Percentiles rank a stretch among this genome's conserved stretches.
Conservation (phyloP, 192 early-diverging fungal genomes). For the Linnemannia exigua region DNA sequence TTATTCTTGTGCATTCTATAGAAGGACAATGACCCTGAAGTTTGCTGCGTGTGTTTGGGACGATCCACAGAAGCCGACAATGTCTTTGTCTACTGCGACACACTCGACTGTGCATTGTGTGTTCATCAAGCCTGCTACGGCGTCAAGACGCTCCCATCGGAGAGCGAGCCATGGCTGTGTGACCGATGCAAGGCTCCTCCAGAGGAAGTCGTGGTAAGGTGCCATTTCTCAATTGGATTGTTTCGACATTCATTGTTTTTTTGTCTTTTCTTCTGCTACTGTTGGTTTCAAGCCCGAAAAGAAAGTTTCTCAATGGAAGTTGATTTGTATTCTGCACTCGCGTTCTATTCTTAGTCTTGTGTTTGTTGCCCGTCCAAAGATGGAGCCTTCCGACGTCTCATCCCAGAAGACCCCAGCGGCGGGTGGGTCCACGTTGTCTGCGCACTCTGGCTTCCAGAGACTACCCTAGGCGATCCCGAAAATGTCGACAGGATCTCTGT, state of each 20-base stretch:
- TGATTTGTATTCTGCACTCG: slow-evolving; percentile 10
- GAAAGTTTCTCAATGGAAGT: slow-evolving; percentile 7
- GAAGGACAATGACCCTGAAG: slow-evolving; percentile 67
- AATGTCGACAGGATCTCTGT: slow-evolving; percentile 58
- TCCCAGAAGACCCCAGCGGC: slow-evolving; percentile 39
- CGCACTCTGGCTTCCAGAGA: slow-evolving; percentile 66
- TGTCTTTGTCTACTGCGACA: slow-evolving; percentile 69
- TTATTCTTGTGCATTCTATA: slow-evolving; percentile 23
- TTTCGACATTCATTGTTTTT: background rate
- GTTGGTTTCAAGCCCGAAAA: slow-evolving; percentile 11
- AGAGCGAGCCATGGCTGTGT: slow-evolving; percentile 61
- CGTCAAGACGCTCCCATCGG: slow-evolving; percentile 50
- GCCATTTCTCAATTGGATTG: background rate
- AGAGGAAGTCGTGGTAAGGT: slow-evolving; percentile 58
- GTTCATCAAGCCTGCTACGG: slow-evolving; percentile 58
- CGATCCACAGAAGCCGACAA: slow-evolving; percentile 61
- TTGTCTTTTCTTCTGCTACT: slow-evolving; percentile 7
- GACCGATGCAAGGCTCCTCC: slow-evolving; percentile 59
- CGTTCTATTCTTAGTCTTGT: slow-evolving; percentile 57
- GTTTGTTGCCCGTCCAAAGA: slow-evolving; percentile 59
- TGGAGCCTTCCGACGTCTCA: slow-evolving; percentile 60
- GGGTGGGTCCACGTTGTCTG: slow-evolving; percentile 67
- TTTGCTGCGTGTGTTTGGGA: slow-evolving; percentile 68
- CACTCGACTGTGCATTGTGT: slow-evolving; percentile 38
- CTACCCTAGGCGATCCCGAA: slow-evolving; percentile 53